These are phyloP conservation scores for Elsinoe batatas DNA, from an alignment of 2,329 filamentous ascomycete species.

Conservation along the genomic window DNA sequence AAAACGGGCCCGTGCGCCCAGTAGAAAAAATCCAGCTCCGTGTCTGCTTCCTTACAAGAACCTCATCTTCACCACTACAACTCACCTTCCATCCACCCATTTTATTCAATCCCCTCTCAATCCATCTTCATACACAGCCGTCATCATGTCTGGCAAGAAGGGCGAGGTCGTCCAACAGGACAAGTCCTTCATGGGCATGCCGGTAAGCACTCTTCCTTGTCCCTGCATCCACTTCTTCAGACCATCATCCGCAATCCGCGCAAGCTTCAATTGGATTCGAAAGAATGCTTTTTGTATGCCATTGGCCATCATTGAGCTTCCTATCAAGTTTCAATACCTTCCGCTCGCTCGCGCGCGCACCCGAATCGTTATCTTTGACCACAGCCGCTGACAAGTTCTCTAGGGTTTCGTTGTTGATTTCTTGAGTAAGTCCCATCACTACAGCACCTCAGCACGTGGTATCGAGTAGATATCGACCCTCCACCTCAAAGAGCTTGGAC, in stretches of 20 bases:
- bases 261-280: conserved; percentile 4
- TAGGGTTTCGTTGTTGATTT: conserved; percentile 96
- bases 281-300: neutral
- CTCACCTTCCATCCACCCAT: conserved; percentile 7
- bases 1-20: neutral
- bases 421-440: conserved; percentile 69
- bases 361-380: neutral
- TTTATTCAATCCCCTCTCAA: conserved; percentile 16
- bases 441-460: neutral
- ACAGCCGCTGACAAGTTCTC: conserved; percentile 18
- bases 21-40: neutral
- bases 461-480: neutral
- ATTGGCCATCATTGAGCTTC: neutral
- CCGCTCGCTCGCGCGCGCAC: neutral
- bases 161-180: conserved; percentile 41
- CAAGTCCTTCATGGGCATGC: conserved; percentile 46
- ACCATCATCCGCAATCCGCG: conserved; percentile 16
- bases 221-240: neutral
- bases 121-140: conserved; percentile 27
- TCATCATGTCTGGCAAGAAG: conserved; percentile 32
- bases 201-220: conserved; percentile 24
- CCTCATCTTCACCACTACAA: conserved; percentile 1
- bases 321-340: neutral
- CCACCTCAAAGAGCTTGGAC: conserved; percentile 22
- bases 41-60: neutral